phyloP scores from a whole-genome alignment of 2,329 filamentous ascomycete genomes.

The Geoglossum cookeanum region DNA sequence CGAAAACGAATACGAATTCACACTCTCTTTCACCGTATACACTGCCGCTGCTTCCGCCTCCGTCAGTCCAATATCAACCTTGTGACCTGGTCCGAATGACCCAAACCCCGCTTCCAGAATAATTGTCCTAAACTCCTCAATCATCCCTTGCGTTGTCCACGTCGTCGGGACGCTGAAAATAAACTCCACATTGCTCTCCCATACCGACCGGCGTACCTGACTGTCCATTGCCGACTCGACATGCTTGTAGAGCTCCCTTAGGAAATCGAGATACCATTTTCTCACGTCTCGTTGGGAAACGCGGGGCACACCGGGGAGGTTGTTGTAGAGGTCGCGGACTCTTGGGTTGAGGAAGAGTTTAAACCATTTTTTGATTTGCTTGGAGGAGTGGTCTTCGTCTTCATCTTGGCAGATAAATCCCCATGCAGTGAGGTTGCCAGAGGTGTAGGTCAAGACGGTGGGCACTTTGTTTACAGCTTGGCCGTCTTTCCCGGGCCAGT shows the following conservation, averaged over 20 bases:
- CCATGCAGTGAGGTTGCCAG: slow-evolving; percentile 29
- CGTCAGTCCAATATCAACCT: slow-evolving; percentile 26
- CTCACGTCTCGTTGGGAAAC: slow-evolving; percentile 27
- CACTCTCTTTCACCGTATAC: slow-evolving; percentile 25
- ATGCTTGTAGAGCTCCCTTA: slow-evolving; percentile 29
- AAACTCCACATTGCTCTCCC: slow-evolving; percentile 31
- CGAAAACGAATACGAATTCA: slow-evolving; percentile 22
- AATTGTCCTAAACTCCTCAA: slow-evolving; percentile 31
- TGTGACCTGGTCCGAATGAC: slow-evolving; percentile 18
- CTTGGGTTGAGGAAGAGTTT: slow-evolving; percentile 34
- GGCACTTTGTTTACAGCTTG: slow-evolving; percentile 36
- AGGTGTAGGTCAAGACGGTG: slow-evolving; percentile 30
- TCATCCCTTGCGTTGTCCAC: slow-evolving; percentile 30
- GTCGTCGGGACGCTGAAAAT: slow-evolving; percentile 39
- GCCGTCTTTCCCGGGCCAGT: slow-evolving; percentile 35
- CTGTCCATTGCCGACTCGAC: slow-evolving; percentile 27
- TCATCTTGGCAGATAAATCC: slow-evolving; percentile 33
- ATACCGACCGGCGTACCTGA: slow-evolving; percentile 17
- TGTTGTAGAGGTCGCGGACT: slow-evolving; percentile 24
- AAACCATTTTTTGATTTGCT: slow-evolving; percentile 29
- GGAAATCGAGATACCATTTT: slow-evolving; percentile 30
- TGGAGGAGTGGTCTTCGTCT: slow-evolving; percentile 21
- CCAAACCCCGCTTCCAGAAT: slow-evolving; percentile 32
- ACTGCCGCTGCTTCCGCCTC: slow-evolving; percentile 31
- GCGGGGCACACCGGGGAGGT: slow-evolving; percentile 25